Conservation (phyloP, 169 alveolate genomes). For the Plasmodium billcollinsi region DNA sequence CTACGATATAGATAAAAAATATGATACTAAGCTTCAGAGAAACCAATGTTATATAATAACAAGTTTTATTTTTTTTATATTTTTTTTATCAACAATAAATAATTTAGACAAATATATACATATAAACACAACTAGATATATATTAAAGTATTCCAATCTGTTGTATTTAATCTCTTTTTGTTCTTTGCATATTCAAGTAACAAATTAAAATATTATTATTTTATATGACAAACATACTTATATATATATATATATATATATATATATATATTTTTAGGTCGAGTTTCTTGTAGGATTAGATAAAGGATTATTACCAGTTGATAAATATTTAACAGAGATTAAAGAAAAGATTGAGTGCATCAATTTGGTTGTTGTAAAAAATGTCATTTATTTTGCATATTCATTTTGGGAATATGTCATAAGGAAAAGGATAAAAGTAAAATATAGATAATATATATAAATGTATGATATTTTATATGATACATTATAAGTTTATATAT, state of each 20-base stretch:
- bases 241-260: neutral
- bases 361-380: conserved; percentile 33
- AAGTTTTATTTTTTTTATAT: conserved; percentile 42
- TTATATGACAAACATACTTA: neutral
- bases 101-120: conserved; percentile 50
- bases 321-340: conserved; percentile 29
- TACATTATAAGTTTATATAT: no score
- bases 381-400: conserved; percentile 37
- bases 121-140: conserved; percentile 41
- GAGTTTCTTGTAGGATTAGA: conserved; percentile 44
- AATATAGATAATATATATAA: neutral
- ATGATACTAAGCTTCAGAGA: conserved; percentile 8
- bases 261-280: conserved; percentile 21
- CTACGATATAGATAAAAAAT: neutral
- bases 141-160: conserved; percentile 47
- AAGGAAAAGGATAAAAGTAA: conserved; percentile 54
- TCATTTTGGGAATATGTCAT: conserved; percentile 61
- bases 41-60: conserved; percentile 45
- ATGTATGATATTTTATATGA: neutral
- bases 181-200: conserved; percentile 45
- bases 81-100: conserved; percentile 60
- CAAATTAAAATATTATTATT: neutral
- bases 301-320: conserved; percentile 53
- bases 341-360: conserved; percentile 26
- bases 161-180: conserved; percentile 46